Base-by-base conservation (phyloP, 768 basidiomycete genomes). In the Termitomyces sp. region DNA sequence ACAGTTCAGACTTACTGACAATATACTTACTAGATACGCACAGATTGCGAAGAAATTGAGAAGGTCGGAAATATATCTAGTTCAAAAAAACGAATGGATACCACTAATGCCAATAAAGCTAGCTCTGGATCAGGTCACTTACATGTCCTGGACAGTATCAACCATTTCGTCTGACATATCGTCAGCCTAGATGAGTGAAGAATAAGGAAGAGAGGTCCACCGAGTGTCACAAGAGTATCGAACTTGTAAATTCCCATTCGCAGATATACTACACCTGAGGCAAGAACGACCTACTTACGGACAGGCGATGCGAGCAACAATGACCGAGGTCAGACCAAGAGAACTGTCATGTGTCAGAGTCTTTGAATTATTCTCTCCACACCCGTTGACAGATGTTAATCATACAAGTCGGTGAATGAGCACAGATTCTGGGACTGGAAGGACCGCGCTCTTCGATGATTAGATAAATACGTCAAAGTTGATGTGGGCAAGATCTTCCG, bases 1-100 rank as follows among this genome's bases (percentile, higher is more conserved):
- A 24, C 46, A 52, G 18, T 45, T 37, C 22, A 48, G 20, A 20
- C 28, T 5, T 10, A 10, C 47, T 48, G 4, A 24, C 4, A 37
- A 51, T 2, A 51, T 26, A 13, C 26, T 2, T 2, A 37, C 24
- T 8, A 33, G 36, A 8, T 10, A 51, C 75, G 61, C 24, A 75
- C 75, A 67, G 37, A 73, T 64, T 26, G 70, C 70, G 18, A 72
- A 55, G 31, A 75, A 39, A 53, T 72, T 70, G 15, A 75, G 62
- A 61, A 66, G 69, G 54, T 70, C 66, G 49, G 72, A 72, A 42
- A 68, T 4, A 24, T 51, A 51, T 37, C 46, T 45, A 59, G 52
- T 60, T 70, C 45, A 55, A 28, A 20, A 6, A 54, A 22, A 39
- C n/a, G n/a, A 26, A 29, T 33, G n/a, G 22, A 20, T 34, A 20